These are phyloP conservation scores for Vicia sativa DNA, from an alignment of 306 rosid genomes.

Conservation along the genomic window DNA sequence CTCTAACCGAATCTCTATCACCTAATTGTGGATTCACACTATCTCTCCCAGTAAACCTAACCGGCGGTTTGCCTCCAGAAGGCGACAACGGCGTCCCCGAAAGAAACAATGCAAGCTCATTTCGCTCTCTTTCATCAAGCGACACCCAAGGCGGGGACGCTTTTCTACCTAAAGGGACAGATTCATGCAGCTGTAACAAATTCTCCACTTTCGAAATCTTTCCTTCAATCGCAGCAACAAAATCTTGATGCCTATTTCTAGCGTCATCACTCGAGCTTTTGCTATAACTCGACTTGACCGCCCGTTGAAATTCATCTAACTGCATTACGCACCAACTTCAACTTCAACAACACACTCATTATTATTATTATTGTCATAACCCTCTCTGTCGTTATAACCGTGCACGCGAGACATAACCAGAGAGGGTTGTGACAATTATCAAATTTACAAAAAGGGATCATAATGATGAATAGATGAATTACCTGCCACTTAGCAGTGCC, in stretches of 20 bases:
- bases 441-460: not conserved
- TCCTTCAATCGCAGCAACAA: conserved; percentile 63
- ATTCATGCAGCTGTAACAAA: conserved; percentile 56
- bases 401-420: too few species aligned
- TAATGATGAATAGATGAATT: conserved; percentile 14
- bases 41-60: conserved; percentile 36
- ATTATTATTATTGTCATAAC: not conserved
- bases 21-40: conserved; percentile 42
- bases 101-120: conserved; percentile 85
- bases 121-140: conserved; percentile 79
- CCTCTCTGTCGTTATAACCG: not conserved
- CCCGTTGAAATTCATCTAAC: conserved; percentile 87
- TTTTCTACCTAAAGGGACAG: conserved; percentile 56
- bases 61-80: conserved; percentile 31
- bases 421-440: not conserved
- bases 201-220: conserved; percentile 59
- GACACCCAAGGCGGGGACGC: conserved; percentile 68
- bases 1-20: conserved; percentile 38
- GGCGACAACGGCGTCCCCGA: conserved; percentile 54
- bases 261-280: conserved; percentile 62
- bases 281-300: conserved; percentile 67
- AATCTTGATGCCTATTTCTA: conserved; percentile 71
- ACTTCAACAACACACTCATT: conserved; percentile 11
- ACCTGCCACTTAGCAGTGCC: conserved; percentile 99
- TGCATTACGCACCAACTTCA: conserved; percentile 50